Evolutionary conservation across 305 asterid species (phyloP), one percentile per base, ranked within the genome.

Genomic region (Vinca major): DNA sequence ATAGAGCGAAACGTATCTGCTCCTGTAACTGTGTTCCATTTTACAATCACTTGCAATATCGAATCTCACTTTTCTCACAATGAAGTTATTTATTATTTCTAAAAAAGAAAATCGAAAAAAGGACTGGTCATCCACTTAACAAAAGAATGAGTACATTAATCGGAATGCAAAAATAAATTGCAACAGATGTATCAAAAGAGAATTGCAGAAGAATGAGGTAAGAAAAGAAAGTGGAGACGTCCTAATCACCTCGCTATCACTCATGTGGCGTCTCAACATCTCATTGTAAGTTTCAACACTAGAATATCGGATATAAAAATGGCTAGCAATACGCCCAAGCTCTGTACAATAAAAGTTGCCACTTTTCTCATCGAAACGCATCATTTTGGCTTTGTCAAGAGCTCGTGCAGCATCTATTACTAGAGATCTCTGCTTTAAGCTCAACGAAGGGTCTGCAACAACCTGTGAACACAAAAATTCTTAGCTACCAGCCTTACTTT

Each of bases 281-380:
- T 91, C 90, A 81, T 93, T 93, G 80, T 93, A 93, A 48, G 96
- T 89, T 79, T 93, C 99, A 65, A 93, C 99, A 79, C 99, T 93
- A 75, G 96, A 87, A 78, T 93, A 93, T 19, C 87, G 99, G 78
- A 93, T 93, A 77, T 93, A 93, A 79, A 93, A 93, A 84, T 93
- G 99, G 81, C 99, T 93, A 58, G 97, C 99, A 63, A 93, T 93
- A 69, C 99, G 99, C 66, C 99, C 99, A 75, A 93, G 99, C 86
- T 93, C 99, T 12, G 99, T 91, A 80, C 97, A 91, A 71, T 89
- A 93, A 66, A 93, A 91, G 80, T 93, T 93, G 81, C 99, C 99
- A 75, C 97, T 93, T 84, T 93, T 91, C 83, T 93, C 99, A 83
- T 93, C 99, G 71, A 91, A 93, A 56, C 97, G 99, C 99, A 93